These are phyloP conservation scores for Aphanomyces astaci DNA, from an alignment of 352 stramenopile species.

Conservation along the genomic window DNA sequence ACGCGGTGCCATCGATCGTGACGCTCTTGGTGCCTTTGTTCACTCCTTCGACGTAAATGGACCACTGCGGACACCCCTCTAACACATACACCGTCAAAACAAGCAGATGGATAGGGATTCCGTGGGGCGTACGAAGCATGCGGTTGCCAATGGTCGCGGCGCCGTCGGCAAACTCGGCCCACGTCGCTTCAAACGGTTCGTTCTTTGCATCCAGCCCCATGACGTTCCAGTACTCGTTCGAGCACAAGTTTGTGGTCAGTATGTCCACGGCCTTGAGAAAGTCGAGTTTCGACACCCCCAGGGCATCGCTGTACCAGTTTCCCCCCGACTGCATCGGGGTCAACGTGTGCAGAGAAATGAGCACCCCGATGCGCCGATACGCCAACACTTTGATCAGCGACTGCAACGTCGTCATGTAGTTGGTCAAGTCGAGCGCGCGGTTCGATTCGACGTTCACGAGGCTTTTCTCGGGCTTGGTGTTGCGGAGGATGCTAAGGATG, in stretches of 20 bases:
- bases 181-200: slow-evolving; percentile 51
- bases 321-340: slow-evolving; percentile 36
- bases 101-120: neutral
- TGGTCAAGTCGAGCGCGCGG: slow-evolving; percentile 52
- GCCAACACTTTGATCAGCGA: slow-evolving; percentile 43
- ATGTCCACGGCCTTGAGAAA: slow-evolving; percentile 46
- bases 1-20: slow-evolving; percentile 29
- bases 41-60: slow-evolving; percentile 61
- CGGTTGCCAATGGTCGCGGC: slow-evolving; percentile 51
- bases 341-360: slow-evolving; percentile 64
- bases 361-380: slow-evolving; percentile 49
- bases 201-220: slow-evolving; percentile 64
- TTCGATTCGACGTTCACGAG: slow-evolving; percentile 62
- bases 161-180: slow-evolving; percentile 33
- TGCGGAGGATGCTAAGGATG: slow-evolving; percentile 41
- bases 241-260: slow-evolving; percentile 48
- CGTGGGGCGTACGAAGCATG: slow-evolving; percentile 33
- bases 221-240: slow-evolving; percentile 55
- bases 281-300: slow-evolving; percentile 43
- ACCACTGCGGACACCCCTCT: slow-evolving; percentile 50
- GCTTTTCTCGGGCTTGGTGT: slow-evolving; percentile 34
- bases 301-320: slow-evolving; percentile 45
- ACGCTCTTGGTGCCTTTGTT: slow-evolving; percentile 36
- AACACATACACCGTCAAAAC: neutral
- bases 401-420: slow-evolving; percentile 53